Base-by-base conservation (phyloP, 140 eudicot genomes). In the Senecio squalidus region DNA sequence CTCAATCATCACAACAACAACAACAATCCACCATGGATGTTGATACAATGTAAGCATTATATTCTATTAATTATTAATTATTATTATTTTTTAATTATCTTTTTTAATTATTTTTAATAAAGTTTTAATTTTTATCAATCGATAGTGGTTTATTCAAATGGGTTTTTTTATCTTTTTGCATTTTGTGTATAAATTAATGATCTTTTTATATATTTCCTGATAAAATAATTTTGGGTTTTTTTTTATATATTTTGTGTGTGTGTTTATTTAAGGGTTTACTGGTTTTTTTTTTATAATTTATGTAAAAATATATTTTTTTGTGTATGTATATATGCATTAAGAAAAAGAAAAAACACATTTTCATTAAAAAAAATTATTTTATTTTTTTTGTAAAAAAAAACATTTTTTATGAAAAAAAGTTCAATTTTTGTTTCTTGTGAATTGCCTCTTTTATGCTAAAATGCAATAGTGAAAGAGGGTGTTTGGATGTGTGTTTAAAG, bases 1-100 rank as follows among this genome's bases (percentile, higher is more conserved):
- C 89, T 64, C 79, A 78, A 62, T 58, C n/a, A n/a, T n/a, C 71
- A 31, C 73, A 54, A 53, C 70, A 36, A 43, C 41, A 29, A 38
- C 62, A 54, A 11, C 71, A 27, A 62, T 22, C 76, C 68, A 55
- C 55, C 70, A 74, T 70, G 80, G 89, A 82, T 41, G 64, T 74
- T 53, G 85, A 74, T 58, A 68, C 76, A 68, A 82, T 82, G 89
- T 78, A 73, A 24, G 20, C 30, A 9, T 6, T 13, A 36, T 40
- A 43, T 31, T n/a, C 2, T 24, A 25, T 9, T 40, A 50, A 13
- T 45, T 54, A 0, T 60, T 39, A 16, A 7, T 40, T 44, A n/a
- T n/a, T n/a, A n/a, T n/a, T 31, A 17, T 60, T 27, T 10, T 25
- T 40, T 63, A 11, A 1, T 55, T 16, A 26, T 17, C 13, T 63